Evolutionary conservation across 2,329 filamentous ascomycete genomes (phyloP).

Genomic region (Westerdykella sp.): DNA sequence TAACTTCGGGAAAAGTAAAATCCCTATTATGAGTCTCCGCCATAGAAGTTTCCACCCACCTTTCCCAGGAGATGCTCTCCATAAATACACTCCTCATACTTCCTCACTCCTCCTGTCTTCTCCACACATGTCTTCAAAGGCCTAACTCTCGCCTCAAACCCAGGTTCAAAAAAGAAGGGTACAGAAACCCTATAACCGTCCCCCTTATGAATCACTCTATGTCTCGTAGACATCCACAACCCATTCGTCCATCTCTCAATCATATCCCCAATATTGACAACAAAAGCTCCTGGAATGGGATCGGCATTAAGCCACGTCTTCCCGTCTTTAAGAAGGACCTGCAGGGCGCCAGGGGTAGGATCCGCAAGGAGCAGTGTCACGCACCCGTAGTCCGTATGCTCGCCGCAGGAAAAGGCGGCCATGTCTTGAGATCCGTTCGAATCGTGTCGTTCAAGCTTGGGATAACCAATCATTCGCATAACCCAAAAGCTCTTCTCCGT

Average conservation of each 20-base stretch:
- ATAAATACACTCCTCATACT: constrained; percentile 35
- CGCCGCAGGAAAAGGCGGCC: constrained; percentile 37
- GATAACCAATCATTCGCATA: constrained; percentile 35
- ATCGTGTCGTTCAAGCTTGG: constrained; percentile 18
- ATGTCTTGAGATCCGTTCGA: constrained; percentile 4
- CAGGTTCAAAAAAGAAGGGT: constrained; percentile 47
- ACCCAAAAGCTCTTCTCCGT: constrained; percentile 37
- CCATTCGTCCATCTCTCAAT: constrained; percentile 44
- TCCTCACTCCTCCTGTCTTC: constrained; percentile 22
- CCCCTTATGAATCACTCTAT: constrained; percentile 42
- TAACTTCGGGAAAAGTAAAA: not conserved
- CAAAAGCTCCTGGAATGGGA: constrained; percentile 40
- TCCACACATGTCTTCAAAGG: constrained; percentile 36
- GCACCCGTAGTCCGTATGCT: constrained; percentile 44
- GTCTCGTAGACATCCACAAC: constrained; percentile 39
- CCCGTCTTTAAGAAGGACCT: constrained; percentile 39
- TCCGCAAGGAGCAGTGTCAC: constrained; percentile 44
- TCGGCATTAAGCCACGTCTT: constrained; percentile 42
- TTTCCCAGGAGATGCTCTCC: constrained; percentile 41
- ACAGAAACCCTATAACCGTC: constrained; percentile 38
- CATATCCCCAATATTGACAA: constrained; percentile 48
- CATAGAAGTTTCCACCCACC: constrained; percentile 39
- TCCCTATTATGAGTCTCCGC: not conserved
- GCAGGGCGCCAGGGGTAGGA: constrained; percentile 38
- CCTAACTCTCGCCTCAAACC: constrained; percentile 37